Base-by-base conservation (phyloP, 345 rosid genomes). In the Schrenkiella parvula region DNA sequence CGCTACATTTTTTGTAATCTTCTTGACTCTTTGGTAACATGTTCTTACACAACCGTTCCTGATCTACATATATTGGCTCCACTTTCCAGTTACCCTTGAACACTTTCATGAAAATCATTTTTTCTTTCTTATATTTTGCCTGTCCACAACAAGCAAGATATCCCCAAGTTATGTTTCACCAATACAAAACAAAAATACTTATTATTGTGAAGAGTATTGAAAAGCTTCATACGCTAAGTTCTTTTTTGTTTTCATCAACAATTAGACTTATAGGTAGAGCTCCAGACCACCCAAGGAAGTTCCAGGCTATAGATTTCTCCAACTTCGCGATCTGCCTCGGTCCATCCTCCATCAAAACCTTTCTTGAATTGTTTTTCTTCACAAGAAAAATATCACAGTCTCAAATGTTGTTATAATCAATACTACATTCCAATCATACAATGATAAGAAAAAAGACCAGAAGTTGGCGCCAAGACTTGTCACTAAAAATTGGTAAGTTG, bases 221-320 rank as follows among this genome's bases (percentile, higher is more conserved):
- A 3, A 18, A 61, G 55, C 23, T 68, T 41, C 83, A 76, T 80
- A 89, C 95, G 0, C 83, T 55, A 68, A 73, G 79, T 63, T 88
- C 81, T 69, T 73, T 47, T 70, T 85, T 73, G 80, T 87, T 86
- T 74, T 91, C 91, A 68, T 87, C 90, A 13, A 87, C 87, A 41
- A 77, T 56, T 58, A 89, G 81, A 75, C 83, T 82, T 59, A 91
- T 92, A 0, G 87, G 82, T 51, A 91, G 82, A 11, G 88, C 74
- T 66, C 88, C 85, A 2, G 97, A 88, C 89, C 93, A 82, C 91
- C 89, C 86, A 31, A 87, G 90, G 56, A 91, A 89, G 77, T 81
- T 80, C 96, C 93, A 89, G 9, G 81, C 4, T 32, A 95, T 82
- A 19, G 90, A 81, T 76, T 89, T 92, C 74, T 84, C 88, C 22